Evolutionary conservation across 306 rosid genomes (phyloP), one percentile per base, ranked within the genome.

Genomic region (Sechiopsis laciniata): DNA sequence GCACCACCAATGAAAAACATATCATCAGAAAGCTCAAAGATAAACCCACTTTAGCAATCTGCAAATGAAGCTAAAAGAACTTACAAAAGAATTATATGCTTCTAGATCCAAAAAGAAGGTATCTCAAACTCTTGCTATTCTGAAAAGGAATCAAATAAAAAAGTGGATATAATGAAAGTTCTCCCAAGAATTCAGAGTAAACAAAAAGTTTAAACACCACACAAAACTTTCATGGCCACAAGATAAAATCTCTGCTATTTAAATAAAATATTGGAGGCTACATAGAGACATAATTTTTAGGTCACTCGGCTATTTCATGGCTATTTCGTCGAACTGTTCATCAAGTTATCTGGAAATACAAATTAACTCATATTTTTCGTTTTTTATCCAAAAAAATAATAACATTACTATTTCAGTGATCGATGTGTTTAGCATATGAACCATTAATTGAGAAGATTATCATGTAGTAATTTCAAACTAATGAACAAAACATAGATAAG

Each of bases 291-390:
- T 40, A 26, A 20, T 9, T 42, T 65, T 42, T 17, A 17, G 10
- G 10, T 42, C 71, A 17, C 26, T 40, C 15, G 40, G 0, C 29
- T 8, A 65, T 42, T 65, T 65, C 71, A 65, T 65, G 53, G 54
- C 71, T 65, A 37, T 37, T 64, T 64, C 51, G 15, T 64, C 70
- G 51, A 64, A n/a, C 71, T 10, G 54, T 42, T 65, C 71, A 65
- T 65, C 71, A 65, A 65, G 16, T 65, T 65, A 65, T 64, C 53
- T 17, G 29, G 53, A 32, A 17, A 65, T 65, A 21, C 10, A 16
- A 37, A 32, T 17, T 2, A 10, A 64, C 53, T 40, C 52, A 52
- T 40, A 40, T 26, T 64, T 64, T 42, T 4, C 5, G 3, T 5
- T 10, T 64, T 42, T 6, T 0, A 9, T 8, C 70, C 46, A 9